These are phyloP conservation scores for Lactarius sanguifluus DNA, from an alignment of 768 basidiomycete species.

Conservation along the genomic window DNA sequence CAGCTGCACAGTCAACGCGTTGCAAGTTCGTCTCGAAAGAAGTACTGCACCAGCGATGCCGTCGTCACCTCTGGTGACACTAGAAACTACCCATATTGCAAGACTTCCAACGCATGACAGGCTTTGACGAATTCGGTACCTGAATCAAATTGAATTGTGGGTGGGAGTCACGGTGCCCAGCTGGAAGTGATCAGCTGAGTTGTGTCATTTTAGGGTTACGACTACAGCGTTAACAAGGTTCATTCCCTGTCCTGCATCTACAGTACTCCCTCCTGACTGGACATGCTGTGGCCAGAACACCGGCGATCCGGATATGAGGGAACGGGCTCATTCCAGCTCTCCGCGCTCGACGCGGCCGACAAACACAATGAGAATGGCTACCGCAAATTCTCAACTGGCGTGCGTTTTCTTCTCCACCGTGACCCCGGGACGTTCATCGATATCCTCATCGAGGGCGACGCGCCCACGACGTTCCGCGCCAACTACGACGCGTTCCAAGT, in stretches of 20 bases:
- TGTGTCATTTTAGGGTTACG: conserved; percentile 43
- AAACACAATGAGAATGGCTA: conserved; percentile 45
- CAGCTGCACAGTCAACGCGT: too few species aligned
- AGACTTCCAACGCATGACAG: too few species aligned
- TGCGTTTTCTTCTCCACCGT: not conserved
- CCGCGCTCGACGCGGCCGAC: conserved; percentile 41
- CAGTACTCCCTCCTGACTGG: too few species aligned
- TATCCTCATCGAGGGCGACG: conserved; percentile 64
- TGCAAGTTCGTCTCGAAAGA: too few species aligned
- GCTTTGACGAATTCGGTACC: too few species aligned
- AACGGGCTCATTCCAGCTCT: conserved; percentile 44
- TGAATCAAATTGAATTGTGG: too few species aligned
- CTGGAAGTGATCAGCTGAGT: too few species aligned
- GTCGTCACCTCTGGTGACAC: too few species aligned
- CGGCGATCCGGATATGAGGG: conserved; percentile 38
- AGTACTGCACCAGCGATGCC: too few species aligned
- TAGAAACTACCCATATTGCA: too few species aligned
- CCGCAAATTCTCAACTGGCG: conserved; percentile 55
- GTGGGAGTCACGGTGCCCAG: too few species aligned
- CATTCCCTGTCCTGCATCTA: conserved; percentile 23
- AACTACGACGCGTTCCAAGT: conserved; percentile 47
- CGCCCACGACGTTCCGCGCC: conserved; percentile 46
- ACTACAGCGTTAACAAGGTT: conserved; percentile 40
- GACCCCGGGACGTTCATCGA: conserved; percentile 59
- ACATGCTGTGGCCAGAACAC: conserved; percentile 6